A percentile compares a stretch with the other conserved stretches of the same genome.
Evolutionary conservation across 2,329 filamentous ascomycete species (phyloP).

Genomic region (Alternaria sp.): DNA sequence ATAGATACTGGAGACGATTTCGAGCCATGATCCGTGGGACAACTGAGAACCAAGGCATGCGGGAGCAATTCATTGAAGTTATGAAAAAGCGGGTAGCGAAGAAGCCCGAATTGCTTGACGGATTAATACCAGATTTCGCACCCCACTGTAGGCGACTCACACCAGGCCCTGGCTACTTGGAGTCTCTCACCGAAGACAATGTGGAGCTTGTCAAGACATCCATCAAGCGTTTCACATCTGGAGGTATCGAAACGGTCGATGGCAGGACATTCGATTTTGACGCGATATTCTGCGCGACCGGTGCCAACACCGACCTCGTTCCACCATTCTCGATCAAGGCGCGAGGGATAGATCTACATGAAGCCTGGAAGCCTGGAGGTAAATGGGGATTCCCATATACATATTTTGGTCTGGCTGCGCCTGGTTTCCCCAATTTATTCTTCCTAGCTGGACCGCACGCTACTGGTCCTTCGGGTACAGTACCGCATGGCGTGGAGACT

Average conservation of each 20-base stretch:
- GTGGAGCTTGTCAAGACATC: constrained; percentile 53
- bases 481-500: constrained; percentile 73
- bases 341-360: constrained; percentile 62
- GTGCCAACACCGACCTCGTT: constrained; percentile 62
- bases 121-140: constrained; percentile 53
- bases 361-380: constrained; percentile 66
- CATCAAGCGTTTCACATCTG: constrained; percentile 51
- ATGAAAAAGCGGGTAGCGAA: constrained; percentile 52
- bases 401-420: constrained; percentile 70
- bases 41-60: constrained; percentile 44
- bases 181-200: constrained; percentile 54
- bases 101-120: constrained; percentile 54
- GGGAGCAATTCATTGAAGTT: constrained; percentile 42
- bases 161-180: constrained; percentile 50
- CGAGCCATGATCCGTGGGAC: constrained; percentile 51
- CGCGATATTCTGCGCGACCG: constrained; percentile 69
- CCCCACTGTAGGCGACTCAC: constrained; percentile 47
- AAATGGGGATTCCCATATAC: constrained; percentile 71
- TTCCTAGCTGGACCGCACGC: constrained; percentile 65
- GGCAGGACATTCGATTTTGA: constrained; percentile 52
- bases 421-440: constrained; percentile 73
- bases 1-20: constrained; percentile 68
- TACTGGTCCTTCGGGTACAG: constrained; percentile 65
- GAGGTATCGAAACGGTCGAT: constrained; percentile 52
- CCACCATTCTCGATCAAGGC: constrained; percentile 70